A percentile compares a stretch with the other conserved stretches of the same genome.
Conservation (phyloP, 345 rosid genomes). For the Acer campestre region DNA sequence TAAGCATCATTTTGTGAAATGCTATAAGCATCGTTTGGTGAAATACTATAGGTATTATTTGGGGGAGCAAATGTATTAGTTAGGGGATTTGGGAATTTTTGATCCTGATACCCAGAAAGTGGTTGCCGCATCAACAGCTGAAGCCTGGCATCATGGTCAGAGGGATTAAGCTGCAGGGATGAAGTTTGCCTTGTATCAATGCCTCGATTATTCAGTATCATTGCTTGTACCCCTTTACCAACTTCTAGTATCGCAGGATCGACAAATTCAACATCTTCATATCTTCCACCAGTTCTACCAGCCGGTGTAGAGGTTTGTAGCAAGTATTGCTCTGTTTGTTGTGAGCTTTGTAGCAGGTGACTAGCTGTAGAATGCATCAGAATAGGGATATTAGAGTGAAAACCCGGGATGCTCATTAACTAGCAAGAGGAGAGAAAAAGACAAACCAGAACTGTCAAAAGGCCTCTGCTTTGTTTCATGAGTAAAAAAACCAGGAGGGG, state of each 20-base stretch:
- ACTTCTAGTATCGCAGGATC: slow-evolving; percentile 56
- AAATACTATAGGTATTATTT: slow-evolving; percentile 29
- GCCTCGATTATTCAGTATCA: slow-evolving; percentile 29
- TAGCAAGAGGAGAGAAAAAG: not conserved
- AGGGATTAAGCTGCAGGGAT: slow-evolving; percentile 21
- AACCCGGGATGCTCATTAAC: not conserved
- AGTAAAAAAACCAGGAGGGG: slow-evolving; percentile 61
- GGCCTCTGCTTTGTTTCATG: slow-evolving; percentile 40
- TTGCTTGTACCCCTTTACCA: slow-evolving; percentile 37
- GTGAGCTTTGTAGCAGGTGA: slow-evolving; percentile 30
- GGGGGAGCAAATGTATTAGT: slow-evolving; percentile 40
- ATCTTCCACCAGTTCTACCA: slow-evolving; percentile 26
- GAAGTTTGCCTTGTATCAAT: slow-evolving; percentile 36
- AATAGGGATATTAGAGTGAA: slow-evolving; percentile 1
- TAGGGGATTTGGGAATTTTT: slow-evolving; percentile 18
- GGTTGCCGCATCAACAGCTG: slow-evolving; percentile 39
- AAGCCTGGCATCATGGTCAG: slow-evolving; percentile 40
- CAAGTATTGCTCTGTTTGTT: slow-evolving; percentile 12
- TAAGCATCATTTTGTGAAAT: slow-evolving; percentile 22
- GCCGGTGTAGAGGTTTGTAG: slow-evolving; percentile 28
- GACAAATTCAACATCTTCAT: slow-evolving; percentile 40
- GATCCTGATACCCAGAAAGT: slow-evolving; percentile 40
- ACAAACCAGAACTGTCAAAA: slow-evolving; percentile 45
- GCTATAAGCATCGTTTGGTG: slow-evolving; percentile 27
- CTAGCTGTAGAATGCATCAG: slow-evolving; percentile 32